Evolutionary conservation across 352 stramenopile species (phyloP).

Genomic region (Phytopythium litorale): DNA sequence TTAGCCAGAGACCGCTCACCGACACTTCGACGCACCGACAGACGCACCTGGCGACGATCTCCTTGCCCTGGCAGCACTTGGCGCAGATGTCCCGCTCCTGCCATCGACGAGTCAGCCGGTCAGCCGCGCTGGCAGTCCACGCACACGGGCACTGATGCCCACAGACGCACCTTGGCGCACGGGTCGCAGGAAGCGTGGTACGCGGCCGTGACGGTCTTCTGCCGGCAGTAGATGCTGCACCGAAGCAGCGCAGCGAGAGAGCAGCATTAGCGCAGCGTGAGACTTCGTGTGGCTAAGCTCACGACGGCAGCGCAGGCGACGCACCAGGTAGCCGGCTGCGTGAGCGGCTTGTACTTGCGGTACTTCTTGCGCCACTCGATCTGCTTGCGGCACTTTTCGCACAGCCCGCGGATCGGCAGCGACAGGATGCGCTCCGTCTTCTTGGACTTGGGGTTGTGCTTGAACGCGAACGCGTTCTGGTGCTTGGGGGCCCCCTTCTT

Average conservation of each 20-base stretch:
- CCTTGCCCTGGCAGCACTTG: conserved; percentile 83
- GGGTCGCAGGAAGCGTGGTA: conserved; percentile 94
- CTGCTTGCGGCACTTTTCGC: conserved; percentile 92
- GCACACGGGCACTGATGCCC: not conserved
- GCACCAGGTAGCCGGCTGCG: conserved; percentile 90
- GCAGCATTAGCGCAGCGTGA: not conserved
- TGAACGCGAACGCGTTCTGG: conserved; percentile 98
- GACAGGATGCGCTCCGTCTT: conserved; percentile 94
- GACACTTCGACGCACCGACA: not conserved
- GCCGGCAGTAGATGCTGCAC: conserved; percentile 87
- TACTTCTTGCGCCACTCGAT: conserved; percentile 99
- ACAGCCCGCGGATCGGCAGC: conserved; percentile 91
- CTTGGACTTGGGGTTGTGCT: conserved; percentile 98
- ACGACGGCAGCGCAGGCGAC: not conserved
- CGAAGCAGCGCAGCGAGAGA: not conserved
- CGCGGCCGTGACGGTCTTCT: conserved; percentile 90
- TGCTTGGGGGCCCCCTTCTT: conserved; percentile 91
- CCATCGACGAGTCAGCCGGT: not conserved
- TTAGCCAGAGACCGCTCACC: not conserved
- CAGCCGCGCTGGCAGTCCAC: not conserved
- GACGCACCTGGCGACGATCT: conserved; percentile 60
- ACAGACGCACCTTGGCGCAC: conserved; percentile 71
- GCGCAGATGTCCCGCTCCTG: conserved; percentile 82
- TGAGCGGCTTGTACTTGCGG: conserved; percentile 97
- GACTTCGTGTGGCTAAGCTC: too few species aligned